Base-by-base conservation (phyloP, 163 green algal genomes). In the Scenedesmus sp. region DNA sequence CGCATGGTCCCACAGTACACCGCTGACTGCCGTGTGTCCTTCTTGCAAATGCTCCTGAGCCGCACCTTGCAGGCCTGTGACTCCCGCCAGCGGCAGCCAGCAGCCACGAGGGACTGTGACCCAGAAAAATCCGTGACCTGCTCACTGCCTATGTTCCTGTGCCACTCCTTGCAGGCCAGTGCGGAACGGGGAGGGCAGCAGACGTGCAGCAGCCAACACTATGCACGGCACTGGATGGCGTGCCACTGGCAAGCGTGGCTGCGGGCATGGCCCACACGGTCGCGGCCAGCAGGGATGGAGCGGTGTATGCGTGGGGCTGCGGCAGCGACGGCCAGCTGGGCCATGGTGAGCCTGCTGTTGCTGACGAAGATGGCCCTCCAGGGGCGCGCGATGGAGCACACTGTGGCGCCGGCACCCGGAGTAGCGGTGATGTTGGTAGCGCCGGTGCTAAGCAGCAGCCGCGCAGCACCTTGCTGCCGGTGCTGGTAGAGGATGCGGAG, bases 291-390 rank as follows among this genome's bases (percentile, higher is more conserved):
- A 79, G 43, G 26, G 87, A 91, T 85, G 87, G 87, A 0, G 87
- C 79, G 24, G 87, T 86, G 42, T 91, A 91, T 37, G 81, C 79
- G 2, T 83, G 40, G 46, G 87, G 87, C 42, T 87, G 87, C 42
- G 49, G 49, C 56, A 87, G 30, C 40, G 46, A 91, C 49, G 87
- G 78, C 3, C 76, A 86, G 79, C 43, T 91, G 5, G 87, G 87
- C 15, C 22, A 26, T 5, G 85, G 16, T 0, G 20, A 3, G 2
- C 13, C n/a, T 40, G 37, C 40, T 40, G 83, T 22, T n/a, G 68
- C 7, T 12, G 22, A 20, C 4, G 22, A 1, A 2, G 20, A 33
- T 78, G 65, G n/a, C n/a, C n/a, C n/a, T n/a, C n/a, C n/a, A n/a
- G n/a, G n/a, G n/a, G n/a, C n/a, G n/a, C n/a, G n/a, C n/a, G n/a